phyloP scores from a whole-genome alignment of 768 basidiomycete genomes.

The Pulveroboletus ravenelii region DNA sequence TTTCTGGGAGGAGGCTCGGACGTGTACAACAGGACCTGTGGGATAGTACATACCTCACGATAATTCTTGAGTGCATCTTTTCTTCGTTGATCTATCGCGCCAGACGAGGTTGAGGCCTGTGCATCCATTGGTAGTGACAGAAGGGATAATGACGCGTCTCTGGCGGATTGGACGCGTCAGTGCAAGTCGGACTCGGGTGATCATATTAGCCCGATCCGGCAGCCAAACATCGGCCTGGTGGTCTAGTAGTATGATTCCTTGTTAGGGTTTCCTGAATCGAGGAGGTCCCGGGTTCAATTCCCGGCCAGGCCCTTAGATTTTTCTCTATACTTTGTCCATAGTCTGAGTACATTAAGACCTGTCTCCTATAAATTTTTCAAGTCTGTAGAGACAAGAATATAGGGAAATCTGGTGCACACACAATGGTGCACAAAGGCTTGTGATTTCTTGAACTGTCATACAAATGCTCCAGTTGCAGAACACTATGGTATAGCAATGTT shows the following conservation, averaged over 20 bases:
- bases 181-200: not conserved
- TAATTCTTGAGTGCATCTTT: slow-evolving; percentile 72
- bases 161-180: slow-evolving; percentile 25
- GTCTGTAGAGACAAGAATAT: no score
- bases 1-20: slow-evolving; percentile 58
- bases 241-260: slow-evolving; percentile 55
- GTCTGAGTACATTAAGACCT: no score
- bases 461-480: no score
- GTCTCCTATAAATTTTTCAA: no score
- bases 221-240: slow-evolving; percentile 35
- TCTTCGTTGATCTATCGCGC: slow-evolving; percentile 63
- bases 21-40: not conserved
- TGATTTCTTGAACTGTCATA: no score
- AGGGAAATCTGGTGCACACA: no score
- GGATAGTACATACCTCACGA: slow-evolving; percentile 51
- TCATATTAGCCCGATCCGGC: not conserved
- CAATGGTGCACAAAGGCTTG: no score
- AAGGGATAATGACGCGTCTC: slow-evolving; percentile 7
- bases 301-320: slow-evolving; percentile 43
- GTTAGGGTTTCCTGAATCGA: slow-evolving; percentile 44
- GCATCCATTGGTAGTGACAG: slow-evolving; percentile 23
- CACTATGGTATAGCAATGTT: no score
- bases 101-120: slow-evolving; percentile 48
- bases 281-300: slow-evolving; percentile 62
- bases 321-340: no score